phyloP scores from a whole-genome alignment of 371 early-diverging fungal genomes.

The Mortierella sp. region DNA sequence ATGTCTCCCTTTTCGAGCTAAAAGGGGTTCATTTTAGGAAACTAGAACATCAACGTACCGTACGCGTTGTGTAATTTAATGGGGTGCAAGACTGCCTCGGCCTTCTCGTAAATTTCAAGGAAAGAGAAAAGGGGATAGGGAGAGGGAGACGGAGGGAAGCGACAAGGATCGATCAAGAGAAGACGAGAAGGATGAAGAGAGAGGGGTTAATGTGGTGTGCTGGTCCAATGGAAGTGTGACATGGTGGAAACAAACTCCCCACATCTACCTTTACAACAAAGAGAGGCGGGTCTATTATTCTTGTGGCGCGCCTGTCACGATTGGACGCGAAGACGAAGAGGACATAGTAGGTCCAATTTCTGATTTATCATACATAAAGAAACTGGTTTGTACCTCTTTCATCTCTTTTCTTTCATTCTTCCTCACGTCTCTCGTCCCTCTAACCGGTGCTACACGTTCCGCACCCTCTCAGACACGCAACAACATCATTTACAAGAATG shows the following conservation, averaged over 20 bases:
- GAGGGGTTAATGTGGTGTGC: not conserved
- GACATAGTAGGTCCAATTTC: not conserved
- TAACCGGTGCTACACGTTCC: not conserved
- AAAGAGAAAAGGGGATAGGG: too few species aligned
- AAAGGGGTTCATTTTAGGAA: too few species aligned
- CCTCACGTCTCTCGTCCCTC: not conserved
- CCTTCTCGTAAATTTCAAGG: too few species aligned
- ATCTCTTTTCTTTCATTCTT: not conserved
- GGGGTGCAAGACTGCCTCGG: too few species aligned
- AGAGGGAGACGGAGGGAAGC: too few species aligned
- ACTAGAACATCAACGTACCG: too few species aligned
- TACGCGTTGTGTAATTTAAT: too few species aligned
- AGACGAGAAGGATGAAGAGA: not conserved
- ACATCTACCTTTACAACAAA: too few species aligned
- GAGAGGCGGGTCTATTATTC: too few species aligned
- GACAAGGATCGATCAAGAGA: too few species aligned
- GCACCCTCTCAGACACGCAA: not conserved
- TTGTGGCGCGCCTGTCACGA: too few species aligned
- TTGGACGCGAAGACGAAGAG: not conserved
- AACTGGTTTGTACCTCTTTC: not conserved
- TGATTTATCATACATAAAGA: not conserved
- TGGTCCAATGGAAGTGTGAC: not conserved
- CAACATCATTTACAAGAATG: slow-evolving; percentile 1
- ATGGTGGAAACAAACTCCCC: too few species aligned
- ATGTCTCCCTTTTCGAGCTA: not conserved